phyloP scores from a whole-genome alignment of 139 green algal genomes.

The Raphidocelis subcapitata region DNA sequence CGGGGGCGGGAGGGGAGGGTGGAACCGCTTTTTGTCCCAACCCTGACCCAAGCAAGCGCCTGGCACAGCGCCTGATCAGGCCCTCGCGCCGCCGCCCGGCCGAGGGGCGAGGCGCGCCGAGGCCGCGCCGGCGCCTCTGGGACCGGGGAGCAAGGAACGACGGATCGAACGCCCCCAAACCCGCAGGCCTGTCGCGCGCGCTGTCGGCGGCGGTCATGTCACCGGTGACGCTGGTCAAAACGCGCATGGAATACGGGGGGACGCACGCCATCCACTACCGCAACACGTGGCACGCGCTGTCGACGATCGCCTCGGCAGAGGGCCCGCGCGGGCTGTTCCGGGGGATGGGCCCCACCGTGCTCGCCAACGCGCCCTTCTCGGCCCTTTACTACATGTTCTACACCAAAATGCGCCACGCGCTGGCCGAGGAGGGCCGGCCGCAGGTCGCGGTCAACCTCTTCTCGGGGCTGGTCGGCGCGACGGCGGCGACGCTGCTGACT shows the following conservation, averaged over 20 bases:
- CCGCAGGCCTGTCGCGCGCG: conserved; percentile 63
- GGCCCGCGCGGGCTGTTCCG: conserved; percentile 64
- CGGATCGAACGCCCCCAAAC: neutral
- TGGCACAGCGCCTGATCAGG: too few species aligned
- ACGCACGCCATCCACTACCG: conserved; percentile 40
- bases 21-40: too few species aligned
- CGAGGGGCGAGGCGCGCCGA: too few species aligned
- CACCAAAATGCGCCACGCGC: conserved; percentile 36
- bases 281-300: conserved; percentile 62
- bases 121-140: too few species aligned
- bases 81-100: too few species aligned
- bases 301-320: conserved; percentile 55
- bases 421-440: conserved; percentile 1
- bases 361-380: conserved; percentile 91
- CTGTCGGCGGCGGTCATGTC: conserved; percentile 76
- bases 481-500: conserved; percentile 80
- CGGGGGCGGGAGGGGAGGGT: too few species aligned
- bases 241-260: conserved; percentile 87
- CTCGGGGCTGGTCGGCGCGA: conserved; percentile 63
- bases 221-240: conserved; percentile 95
- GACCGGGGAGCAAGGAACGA: too few species aligned
- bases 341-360: conserved; percentile 79
- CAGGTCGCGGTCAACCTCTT: conserved; percentile 66
- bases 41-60: too few species aligned
- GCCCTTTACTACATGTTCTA: conserved; percentile 97